Evolutionary conservation across 2,329 filamentous ascomycete species (phyloP).

Genomic region (Seiridium cupressi): DNA sequence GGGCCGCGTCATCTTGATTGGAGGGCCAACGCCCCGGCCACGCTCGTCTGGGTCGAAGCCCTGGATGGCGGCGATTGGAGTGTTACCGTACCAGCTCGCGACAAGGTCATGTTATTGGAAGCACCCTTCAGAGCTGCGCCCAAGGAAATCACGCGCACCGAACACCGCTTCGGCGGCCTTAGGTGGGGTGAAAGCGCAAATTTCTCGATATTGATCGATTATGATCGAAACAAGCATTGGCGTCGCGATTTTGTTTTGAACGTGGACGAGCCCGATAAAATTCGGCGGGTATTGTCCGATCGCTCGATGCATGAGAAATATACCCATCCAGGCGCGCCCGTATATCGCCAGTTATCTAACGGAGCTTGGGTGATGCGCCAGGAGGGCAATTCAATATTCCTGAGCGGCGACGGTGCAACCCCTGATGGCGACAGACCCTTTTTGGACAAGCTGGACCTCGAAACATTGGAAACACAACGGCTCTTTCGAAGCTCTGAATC

Average conservation of each 20-base stretch:
- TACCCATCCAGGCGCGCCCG: background rate
- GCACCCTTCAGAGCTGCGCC: background rate
- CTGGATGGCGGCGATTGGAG: background rate
- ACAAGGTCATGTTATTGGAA: conserved; percentile 4
- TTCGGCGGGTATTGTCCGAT: background rate
- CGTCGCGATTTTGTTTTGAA: background rate
- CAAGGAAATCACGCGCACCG: background rate
- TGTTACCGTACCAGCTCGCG: background rate
- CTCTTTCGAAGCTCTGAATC: background rate
- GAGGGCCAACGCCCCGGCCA: background rate
- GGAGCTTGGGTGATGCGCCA: background rate
- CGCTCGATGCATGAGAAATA: background rate
- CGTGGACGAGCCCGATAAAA: background rate
- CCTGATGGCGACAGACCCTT: background rate
- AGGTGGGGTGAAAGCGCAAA: background rate
- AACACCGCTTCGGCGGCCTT: background rate
- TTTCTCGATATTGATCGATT: background rate
- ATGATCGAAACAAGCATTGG: background rate
- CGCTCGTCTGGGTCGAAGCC: background rate
- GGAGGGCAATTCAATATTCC: background rate
- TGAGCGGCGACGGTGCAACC: background rate
- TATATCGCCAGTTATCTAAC: background rate
- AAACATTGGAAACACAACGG: background rate
- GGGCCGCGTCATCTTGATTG: background rate
- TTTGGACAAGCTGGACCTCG: background rate